Percentiles rank a stretch among this genome's conserved stretches.
Evolutionary conservation across 116 monocot genomes (phyloP).

Genomic region (Cymodocea nodosa): DNA sequence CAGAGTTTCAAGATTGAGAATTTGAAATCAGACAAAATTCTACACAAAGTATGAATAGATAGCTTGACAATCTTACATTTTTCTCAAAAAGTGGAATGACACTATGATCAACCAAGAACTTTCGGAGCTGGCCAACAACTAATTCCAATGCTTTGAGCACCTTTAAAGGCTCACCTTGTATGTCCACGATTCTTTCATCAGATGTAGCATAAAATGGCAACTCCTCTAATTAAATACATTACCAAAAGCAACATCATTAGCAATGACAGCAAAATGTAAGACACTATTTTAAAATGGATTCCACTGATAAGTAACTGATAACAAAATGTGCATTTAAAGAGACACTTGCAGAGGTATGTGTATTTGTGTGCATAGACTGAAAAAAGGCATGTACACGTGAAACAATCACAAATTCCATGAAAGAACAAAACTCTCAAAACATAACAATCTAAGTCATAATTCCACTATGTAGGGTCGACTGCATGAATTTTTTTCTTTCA

Average conservation of each 20-base stretch:
- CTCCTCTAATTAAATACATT: constrained; percentile 34
- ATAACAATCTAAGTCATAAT: too few relatives aligned
- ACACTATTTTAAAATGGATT: too few relatives aligned
- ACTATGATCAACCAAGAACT: constrained; percentile 82
- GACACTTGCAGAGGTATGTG: too few relatives aligned
- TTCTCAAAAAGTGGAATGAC: constrained; percentile 80
- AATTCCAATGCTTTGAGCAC: constrained; percentile 71
- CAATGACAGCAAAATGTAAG: neutral
- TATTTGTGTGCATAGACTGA: too few relatives aligned
- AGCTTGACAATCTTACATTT: constrained; percentile 32
- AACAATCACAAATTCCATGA: too few relatives aligned
- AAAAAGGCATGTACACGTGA: too few relatives aligned
- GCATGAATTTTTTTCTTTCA: too few relatives aligned
- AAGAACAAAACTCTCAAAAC: too few relatives aligned
- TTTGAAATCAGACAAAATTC: neutral
- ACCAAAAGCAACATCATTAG: neutral
- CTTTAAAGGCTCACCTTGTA: constrained; percentile 62
- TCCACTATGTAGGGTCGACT: too few relatives aligned
- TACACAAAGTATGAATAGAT: neutral
- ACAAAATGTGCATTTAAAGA: too few relatives aligned
- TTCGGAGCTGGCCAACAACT: constrained; percentile 66
- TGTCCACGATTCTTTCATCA: constrained; percentile 80
- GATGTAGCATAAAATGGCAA: constrained; percentile 48
- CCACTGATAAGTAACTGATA: too few relatives aligned
- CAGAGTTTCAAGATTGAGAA: neutral